These are phyloP conservation scores for Murraya paniculata DNA, from an alignment of 345 rosid species.

Conservation along the genomic window DNA sequence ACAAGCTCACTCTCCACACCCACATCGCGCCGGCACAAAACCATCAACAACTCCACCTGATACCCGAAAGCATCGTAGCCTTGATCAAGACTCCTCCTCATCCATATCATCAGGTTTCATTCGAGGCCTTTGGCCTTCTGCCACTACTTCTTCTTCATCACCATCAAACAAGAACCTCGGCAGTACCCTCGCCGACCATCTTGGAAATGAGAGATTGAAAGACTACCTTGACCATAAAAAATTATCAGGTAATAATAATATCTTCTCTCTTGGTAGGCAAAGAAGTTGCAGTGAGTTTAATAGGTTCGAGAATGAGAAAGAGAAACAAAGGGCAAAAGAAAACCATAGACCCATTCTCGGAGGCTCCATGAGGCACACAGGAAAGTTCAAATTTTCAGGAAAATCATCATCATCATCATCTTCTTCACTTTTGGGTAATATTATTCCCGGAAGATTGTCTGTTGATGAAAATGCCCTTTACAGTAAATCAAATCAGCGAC, in stretches of 20 bases:
- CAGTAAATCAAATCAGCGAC: conserved; percentile 25
- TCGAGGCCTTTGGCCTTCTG: conserved; percentile 56
- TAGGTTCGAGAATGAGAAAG: conserved; percentile 28
- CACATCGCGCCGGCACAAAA: conserved; percentile 1
- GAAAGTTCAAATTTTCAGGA: conserved; percentile 37
- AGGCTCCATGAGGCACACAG: conserved; percentile 53
- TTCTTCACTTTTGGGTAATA: conserved; percentile 21
- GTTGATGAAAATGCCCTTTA: conserved; percentile 48
- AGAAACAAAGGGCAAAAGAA: conserved; percentile 39
- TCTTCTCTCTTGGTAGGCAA: conserved; percentile 29
- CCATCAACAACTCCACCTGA: conserved; percentile 19
- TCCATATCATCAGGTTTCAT: neutral
- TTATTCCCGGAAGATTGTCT: conserved; percentile 49
- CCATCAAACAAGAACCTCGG: conserved; percentile 32
- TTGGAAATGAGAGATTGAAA: conserved; percentile 43
- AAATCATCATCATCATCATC: conserved; percentile 40
- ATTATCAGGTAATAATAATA: neutral
- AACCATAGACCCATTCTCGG: conserved; percentile 48
- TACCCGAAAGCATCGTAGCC: conserved; percentile 28
- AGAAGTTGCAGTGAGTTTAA: conserved; percentile 31
- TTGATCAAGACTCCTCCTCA: conserved; percentile 20
- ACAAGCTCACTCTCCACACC: conserved; percentile 30
- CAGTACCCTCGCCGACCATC: conserved; percentile 48
- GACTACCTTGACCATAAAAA: conserved; percentile 37
- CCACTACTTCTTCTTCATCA: conserved; percentile 24